Evolutionary conservation across 345 rosid genomes (phyloP).

Genomic region (Firmiana major): DNA sequence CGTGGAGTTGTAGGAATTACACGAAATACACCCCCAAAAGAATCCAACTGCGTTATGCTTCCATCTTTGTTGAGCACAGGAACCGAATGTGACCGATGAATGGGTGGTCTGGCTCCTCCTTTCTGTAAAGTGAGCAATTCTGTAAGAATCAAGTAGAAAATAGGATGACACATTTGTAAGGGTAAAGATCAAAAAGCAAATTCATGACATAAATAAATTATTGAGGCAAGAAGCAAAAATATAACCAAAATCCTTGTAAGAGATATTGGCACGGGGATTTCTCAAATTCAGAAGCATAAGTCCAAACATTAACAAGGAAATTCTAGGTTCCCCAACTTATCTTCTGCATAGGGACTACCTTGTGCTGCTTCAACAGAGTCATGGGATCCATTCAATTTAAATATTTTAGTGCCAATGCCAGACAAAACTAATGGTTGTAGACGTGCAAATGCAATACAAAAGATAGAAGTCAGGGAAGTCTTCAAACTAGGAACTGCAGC

Average conservation of each 20-base stretch:
- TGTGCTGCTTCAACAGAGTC: not conserved
- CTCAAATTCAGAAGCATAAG: not conserved
- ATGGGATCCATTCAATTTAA: not conserved
- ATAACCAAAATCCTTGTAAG: not conserved
- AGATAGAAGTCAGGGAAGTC: not conserved
- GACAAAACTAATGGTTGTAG: not conserved
- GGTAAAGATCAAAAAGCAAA: not conserved
- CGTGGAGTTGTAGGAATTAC: slow-evolving; percentile 63
- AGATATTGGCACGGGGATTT: not conserved
- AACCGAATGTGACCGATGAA: slow-evolving; percentile 85
- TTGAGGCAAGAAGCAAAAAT: not conserved
- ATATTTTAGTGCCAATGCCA: not conserved
- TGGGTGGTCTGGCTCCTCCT: slow-evolving; percentile 43
- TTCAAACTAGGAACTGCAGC: not conserved
- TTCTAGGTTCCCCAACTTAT: not conserved
- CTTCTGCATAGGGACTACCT: not conserved
- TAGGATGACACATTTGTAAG: not conserved
- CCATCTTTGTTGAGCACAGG: slow-evolving; percentile 65
- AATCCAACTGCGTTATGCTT: slow-evolving; percentile 38
- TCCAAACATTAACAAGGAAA: not conserved
- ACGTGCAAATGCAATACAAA: not conserved
- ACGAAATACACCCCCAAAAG: slow-evolving; percentile 50
- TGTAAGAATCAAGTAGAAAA: slow-evolving; percentile 18
- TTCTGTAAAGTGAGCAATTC: slow-evolving; percentile 48
- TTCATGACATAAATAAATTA: not conserved